Evolutionary conservation across 2,329 filamentous ascomycete genomes (phyloP).

Genomic region (Balansia obtecta): DNA sequence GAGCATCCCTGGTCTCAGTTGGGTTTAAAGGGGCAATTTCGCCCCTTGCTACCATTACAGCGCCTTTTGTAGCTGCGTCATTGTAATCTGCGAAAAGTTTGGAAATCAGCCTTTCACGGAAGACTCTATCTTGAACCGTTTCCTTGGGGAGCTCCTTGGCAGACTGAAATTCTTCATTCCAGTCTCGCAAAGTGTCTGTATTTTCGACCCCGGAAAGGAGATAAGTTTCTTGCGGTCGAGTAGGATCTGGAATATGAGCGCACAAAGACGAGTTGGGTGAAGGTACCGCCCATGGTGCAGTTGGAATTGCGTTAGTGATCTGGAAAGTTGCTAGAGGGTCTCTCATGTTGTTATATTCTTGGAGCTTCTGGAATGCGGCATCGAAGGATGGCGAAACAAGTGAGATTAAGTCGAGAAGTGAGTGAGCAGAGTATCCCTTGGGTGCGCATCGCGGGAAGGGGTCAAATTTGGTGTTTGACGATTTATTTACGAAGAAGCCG

Average conservation of each 20-base stretch:
- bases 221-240: constrained; percentile 85
- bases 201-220: constrained; percentile 85
- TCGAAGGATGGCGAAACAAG: constrained; percentile 76
- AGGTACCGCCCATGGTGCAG: constrained; percentile 84
- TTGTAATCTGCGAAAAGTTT: constrained; percentile 98
- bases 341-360: constrained; percentile 72
- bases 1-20: constrained; percentile 81
- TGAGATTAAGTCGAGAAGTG: constrained; percentile 66
- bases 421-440: constrained; percentile 72
- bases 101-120: constrained; percentile 83
- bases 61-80: constrained; percentile 84
- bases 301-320: constrained; percentile 86
- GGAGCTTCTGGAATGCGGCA: constrained; percentile 60
- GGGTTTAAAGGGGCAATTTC: constrained; percentile 92
- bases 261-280: constrained; percentile 49
- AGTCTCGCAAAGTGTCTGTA: constrained; percentile 86
- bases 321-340: constrained; percentile 90
- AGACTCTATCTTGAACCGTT: constrained; percentile 87
- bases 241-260: constrained; percentile 69
- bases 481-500: constrained; percentile 96
- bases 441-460: constrained; percentile 68
- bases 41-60: constrained; percentile 81
- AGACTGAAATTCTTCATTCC: constrained; percentile 98
- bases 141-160: constrained; percentile 90
- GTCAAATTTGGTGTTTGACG: constrained; percentile 89